Conservation (phyloP, 2,329 filamentous ascomycete species). For the Talaromyces piceae region DNA sequence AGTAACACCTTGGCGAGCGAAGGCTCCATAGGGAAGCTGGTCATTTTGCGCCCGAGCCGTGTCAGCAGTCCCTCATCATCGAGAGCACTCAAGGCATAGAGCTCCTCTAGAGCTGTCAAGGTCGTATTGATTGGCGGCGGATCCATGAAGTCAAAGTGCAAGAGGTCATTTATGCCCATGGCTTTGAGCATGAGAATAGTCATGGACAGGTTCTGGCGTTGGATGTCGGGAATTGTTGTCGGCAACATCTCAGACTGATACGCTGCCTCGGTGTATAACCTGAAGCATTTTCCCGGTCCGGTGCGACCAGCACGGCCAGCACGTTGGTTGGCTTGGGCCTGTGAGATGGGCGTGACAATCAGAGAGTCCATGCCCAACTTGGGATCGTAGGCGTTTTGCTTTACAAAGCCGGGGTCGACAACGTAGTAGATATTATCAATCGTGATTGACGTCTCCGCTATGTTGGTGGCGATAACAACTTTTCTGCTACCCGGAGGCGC, state of each 20-base stretch:
- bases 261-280: slow-evolving; percentile 88
- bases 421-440: slow-evolving; percentile 98
- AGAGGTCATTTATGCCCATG: slow-evolving; percentile 96
- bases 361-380: slow-evolving; percentile 97
- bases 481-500: slow-evolving; percentile 80
- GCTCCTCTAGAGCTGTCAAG: slow-evolving; percentile 88
- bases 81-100: slow-evolving; percentile 83
- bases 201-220: slow-evolving; percentile 82
- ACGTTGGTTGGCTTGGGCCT: slow-evolving; percentile 92
- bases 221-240: slow-evolving; percentile 92
- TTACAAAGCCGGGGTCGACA: slow-evolving; percentile 93
- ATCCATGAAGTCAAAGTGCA: slow-evolving; percentile 99
- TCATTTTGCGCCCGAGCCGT: slow-evolving; percentile 89
- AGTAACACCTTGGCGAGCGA: slow-evolving; percentile 86
- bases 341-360: slow-evolving; percentile 90
- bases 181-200: slow-evolving; percentile 98
- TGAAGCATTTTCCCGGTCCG: slow-evolving; percentile 91
- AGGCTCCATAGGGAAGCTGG: slow-evolving; percentile 97
- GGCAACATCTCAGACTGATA: slow-evolving; percentile 97
- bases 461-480: slow-evolving; percentile 96
- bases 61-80: slow-evolving; percentile 95
- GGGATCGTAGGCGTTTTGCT: slow-evolving; percentile 93
- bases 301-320: slow-evolving; percentile 89
- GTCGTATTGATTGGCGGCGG: slow-evolving; percentile 96
- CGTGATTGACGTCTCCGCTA: slow-evolving; percentile 94